Conservation (phyloP, 1,284 basidiomycete species). For the Sparassis latifolia region DNA sequence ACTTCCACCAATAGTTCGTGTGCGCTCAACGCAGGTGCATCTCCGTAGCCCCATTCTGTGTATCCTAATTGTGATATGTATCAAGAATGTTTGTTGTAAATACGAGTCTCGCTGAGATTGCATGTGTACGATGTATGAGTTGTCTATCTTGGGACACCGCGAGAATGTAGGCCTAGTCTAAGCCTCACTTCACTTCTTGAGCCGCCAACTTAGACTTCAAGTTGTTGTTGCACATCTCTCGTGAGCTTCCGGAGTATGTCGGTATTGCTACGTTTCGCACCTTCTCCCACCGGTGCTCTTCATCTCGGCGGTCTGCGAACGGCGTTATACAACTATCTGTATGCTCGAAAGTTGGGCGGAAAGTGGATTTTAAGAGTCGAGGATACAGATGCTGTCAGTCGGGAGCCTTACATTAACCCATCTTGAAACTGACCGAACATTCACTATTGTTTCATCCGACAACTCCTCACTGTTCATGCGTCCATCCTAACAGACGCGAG, state of each 20-base stretch:
- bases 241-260: slow-evolving; percentile 10
- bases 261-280: slow-evolving; percentile 86
- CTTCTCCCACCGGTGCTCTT: slow-evolving; percentile 91
- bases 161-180: no score
- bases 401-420: background rate
- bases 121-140: no score
- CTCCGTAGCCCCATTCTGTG: no score
- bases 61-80: no score
- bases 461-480: background rate
- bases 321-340: slow-evolving; percentile 89
- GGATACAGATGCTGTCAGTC: slow-evolving; percentile 83
- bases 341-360: slow-evolving; percentile 75
- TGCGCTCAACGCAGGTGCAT: no score
- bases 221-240: no score
- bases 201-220: no score
- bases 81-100: no score
- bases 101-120: no score
- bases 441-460: background rate
- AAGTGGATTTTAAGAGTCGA: slow-evolving; percentile 92
- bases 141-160: no score
- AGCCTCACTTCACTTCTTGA: no score
- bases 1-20: no score
- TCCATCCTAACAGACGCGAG: slow-evolving; percentile 50
- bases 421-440: background rate
- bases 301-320: slow-evolving; percentile 97